Evolutionary conservation across 2,329 filamentous ascomycete genomes (phyloP).

Genomic region (Penicillium sp.): DNA sequence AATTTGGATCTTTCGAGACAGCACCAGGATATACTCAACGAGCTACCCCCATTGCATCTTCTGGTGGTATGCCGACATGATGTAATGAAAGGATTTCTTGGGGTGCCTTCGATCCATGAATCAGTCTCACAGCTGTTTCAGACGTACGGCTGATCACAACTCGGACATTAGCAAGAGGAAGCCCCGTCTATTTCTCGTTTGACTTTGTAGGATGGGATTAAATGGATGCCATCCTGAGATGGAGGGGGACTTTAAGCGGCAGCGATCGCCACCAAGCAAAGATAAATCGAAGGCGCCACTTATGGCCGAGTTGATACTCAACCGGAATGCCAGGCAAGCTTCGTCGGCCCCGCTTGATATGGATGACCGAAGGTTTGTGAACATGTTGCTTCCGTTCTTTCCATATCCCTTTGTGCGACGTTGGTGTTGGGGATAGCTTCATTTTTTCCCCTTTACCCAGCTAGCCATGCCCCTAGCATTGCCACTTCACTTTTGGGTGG

Average conservation of each 20-base stretch:
- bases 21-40: constrained; percentile 22
- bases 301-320: too few relatives aligned
- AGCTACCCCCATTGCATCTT: constrained; percentile 31
- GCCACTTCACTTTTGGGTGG: too few relatives aligned
- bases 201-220: not conserved
- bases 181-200: not conserved
- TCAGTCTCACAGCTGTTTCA: constrained; percentile 12
- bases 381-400: too few relatives aligned
- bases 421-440: not conserved
- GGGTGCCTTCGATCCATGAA: constrained; percentile 7
- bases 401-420: not conserved
- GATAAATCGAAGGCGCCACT: not conserved
- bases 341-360: too few relatives aligned
- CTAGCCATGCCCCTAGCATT: too few relatives aligned
- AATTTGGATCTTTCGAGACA: constrained; percentile 7
- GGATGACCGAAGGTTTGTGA: too few relatives aligned
- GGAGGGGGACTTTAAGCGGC: too few relatives aligned
- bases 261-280: too few relatives aligned
- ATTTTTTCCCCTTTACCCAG: too few relatives aligned
- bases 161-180: not conserved
- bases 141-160: constrained; percentile 13
- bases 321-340: too few relatives aligned
- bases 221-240: too few relatives aligned
- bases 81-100: constrained; percentile 13
- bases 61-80: constrained; percentile 29